Base-by-base conservation (phyloP, 2,329 filamentous ascomycete species). In the Talaromyces sp. region DNA sequence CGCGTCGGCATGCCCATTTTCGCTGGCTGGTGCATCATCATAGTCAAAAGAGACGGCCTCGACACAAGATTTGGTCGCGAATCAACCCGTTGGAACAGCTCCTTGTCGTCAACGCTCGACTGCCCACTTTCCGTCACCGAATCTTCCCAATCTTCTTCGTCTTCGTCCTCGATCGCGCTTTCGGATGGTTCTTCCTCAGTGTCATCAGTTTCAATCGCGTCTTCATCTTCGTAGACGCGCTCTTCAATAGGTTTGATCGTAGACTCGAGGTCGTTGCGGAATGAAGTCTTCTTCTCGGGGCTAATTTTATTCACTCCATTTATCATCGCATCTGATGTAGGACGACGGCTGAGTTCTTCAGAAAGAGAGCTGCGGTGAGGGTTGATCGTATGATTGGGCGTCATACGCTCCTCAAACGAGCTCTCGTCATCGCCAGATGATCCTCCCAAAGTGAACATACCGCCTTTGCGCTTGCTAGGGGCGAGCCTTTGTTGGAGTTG, bases 21-120 rank as follows among this genome's bases (percentile, higher is more conserved):
- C 87, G 88, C 75, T 90, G 89, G 89, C 74, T 96, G 89, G 71
- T 91, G 90, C 75, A 99, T 88, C 84, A 94, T 90, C 61, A 94
- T 88, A 0, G 93, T 97, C 69, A 99, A 89, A 47, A 98, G 86
- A 2, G 94, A 98, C 60, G 90, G 89, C 58, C 91, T 88, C 1
- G 94, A 96, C 2, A 90, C 89, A 31, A 98, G 83, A 73, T 97
- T 92, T 8, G 89, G 87, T 76, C 89, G 89, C 47, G 93, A 97
- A 76, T 97, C 92, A 58, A 98, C 93, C 9, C 95, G 90, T 77
- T 93, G 89, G 84, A 99, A 99, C 71, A 92, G 84, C 22, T 87
- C 85, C 73, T 87, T 89, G 67, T 95, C 90, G 67, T 95, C 91
- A 60, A 93, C 85, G 74, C 91, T 96, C 1, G 91, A 91, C 70